These are phyloP conservation scores for Monascus purpureus DNA, from an alignment of 495 filamentous ascomycete species.

Conservation along the genomic window DNA sequence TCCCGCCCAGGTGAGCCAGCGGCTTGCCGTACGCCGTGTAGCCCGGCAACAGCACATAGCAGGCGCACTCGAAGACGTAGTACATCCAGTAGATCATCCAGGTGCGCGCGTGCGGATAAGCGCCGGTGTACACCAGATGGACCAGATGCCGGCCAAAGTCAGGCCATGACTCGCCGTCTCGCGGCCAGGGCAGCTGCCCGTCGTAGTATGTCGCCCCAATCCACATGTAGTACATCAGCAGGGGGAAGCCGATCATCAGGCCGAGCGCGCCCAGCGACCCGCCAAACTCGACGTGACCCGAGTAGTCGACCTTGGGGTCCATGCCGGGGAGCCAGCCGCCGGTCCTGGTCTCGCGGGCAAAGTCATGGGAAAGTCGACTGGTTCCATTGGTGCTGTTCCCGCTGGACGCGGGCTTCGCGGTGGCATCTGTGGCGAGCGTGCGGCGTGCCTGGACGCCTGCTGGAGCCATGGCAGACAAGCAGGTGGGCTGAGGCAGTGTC, in stretches of 20 bases:
- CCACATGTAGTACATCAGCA: conserved; percentile 98
- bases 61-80: conserved; percentile 55
- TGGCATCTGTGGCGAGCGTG: too few species aligned
- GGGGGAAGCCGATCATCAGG: conserved; percentile 80
- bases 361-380: too few species aligned
- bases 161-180: conserved; percentile 38
- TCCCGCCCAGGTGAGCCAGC: conserved; percentile 57
- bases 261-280: conserved; percentile 55
- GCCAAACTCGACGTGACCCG: conserved; percentile 89
- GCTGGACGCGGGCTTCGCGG: too few species aligned
- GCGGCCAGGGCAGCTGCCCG: conserved; percentile 57
- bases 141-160: conserved; percentile 54
- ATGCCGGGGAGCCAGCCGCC: too few species aligned
- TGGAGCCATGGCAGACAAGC: too few species aligned
- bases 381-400: too few species aligned
- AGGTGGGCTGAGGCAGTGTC: too few species aligned
- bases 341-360: too few species aligned
- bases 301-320: too few species aligned
- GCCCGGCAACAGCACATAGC: conserved; percentile 70
- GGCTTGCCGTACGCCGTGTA: conserved; percentile 68
- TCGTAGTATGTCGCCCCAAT: too few species aligned
- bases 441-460: too few species aligned
- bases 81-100: conserved; percentile 86
- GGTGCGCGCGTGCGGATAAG: conserved; percentile 57
- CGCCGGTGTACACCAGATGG: conserved; percentile 56